Conservation (phyloP, 225 moss, liverwort and hornwort genomes). For the Lunularia cruciata region DNA sequence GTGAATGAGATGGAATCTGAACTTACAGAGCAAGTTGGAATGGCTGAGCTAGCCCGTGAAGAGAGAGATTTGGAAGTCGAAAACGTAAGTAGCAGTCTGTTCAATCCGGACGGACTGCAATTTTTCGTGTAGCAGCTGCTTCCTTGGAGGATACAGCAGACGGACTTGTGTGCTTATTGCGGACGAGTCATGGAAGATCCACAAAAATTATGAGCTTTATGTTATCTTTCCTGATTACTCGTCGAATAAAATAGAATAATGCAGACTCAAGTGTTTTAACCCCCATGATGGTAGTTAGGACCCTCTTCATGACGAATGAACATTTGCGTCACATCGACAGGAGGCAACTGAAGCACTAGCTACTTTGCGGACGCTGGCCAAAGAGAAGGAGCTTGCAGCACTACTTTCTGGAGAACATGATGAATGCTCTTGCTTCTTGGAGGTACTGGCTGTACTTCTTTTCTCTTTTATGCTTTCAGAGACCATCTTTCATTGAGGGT, state of each 20-base stretch:
- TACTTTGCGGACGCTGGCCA: constrained; percentile 63
- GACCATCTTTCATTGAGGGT: too few relatives aligned
- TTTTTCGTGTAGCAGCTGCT: constrained; percentile 1
- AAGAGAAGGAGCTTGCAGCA: constrained; percentile 81
- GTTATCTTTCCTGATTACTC: too few relatives aligned
- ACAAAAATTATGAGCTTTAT: too few relatives aligned
- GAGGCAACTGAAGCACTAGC: constrained; percentile 72
- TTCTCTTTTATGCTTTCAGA: too few relatives aligned
- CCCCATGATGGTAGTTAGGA: too few relatives aligned
- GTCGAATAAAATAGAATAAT: too few relatives aligned
- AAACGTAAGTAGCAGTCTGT: constrained; percentile 45
- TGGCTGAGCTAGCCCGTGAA: constrained; percentile 90
- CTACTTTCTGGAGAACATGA: constrained; percentile 84
- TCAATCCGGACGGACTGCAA: neutral
- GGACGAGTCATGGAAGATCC: neutral
- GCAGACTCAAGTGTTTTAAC: too few relatives aligned
- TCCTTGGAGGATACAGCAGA: neutral
- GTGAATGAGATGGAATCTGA: constrained; percentile 73
- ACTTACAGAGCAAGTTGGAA: constrained; percentile 77
- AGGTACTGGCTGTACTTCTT: constrained; percentile 46
- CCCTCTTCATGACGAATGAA: neutral
- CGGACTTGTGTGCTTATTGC: neutral
- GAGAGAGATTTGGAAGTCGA: constrained; percentile 80
- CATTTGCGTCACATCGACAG: constrained; percentile 27
- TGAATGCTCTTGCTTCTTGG: constrained; percentile 78